These are phyloP conservation scores for Dictyostelium firmibasis DNA, from an alignment of 78 protist species.

Conservation along the genomic window DNA sequence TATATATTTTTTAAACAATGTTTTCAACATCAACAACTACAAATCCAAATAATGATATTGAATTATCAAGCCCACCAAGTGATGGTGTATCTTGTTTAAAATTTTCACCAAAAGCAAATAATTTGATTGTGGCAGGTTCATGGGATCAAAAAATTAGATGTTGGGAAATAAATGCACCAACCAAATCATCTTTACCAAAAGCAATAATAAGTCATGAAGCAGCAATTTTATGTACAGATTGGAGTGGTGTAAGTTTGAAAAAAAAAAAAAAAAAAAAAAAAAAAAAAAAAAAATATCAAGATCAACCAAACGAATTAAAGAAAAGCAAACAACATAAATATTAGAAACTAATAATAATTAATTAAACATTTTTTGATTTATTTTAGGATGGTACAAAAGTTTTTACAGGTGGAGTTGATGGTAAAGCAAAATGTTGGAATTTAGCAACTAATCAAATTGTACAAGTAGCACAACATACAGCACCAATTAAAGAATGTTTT, in stretches of 20 bases:
- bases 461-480: constrained; percentile 87
- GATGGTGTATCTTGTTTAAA: constrained; percentile 78
- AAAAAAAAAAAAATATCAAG: not conserved
- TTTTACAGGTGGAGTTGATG: constrained; percentile 85
- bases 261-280: not conserved
- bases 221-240: constrained; percentile 77
- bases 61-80: constrained; percentile 60
- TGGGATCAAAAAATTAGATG: constrained; percentile 85
- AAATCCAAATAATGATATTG: constrained; percentile 68
- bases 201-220: constrained; percentile 66
- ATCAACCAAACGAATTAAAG: not conserved
- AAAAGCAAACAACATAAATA: not conserved
- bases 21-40: not conserved
- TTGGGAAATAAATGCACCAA: constrained; percentile 49
- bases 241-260: constrained; percentile 32
- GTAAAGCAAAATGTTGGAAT: constrained; percentile 78
- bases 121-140: constrained; percentile 76
- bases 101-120: constrained; percentile 73
- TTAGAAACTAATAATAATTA: not conserved
- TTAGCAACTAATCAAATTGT: constrained; percentile 66
- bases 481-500: constrained; percentile 69
- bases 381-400: constrained; percentile 78
- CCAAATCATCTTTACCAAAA: not conserved
- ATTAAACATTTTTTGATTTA: not conserved
- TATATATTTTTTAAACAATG: not conserved